Percentiles rank a stretch among this genome's conserved stretches.
These are phyloP conservation scores for Cryptococcus amylolentus DNA, from an alignment of 1,284 basidiomycete species.

Conservation along the genomic window DNA sequence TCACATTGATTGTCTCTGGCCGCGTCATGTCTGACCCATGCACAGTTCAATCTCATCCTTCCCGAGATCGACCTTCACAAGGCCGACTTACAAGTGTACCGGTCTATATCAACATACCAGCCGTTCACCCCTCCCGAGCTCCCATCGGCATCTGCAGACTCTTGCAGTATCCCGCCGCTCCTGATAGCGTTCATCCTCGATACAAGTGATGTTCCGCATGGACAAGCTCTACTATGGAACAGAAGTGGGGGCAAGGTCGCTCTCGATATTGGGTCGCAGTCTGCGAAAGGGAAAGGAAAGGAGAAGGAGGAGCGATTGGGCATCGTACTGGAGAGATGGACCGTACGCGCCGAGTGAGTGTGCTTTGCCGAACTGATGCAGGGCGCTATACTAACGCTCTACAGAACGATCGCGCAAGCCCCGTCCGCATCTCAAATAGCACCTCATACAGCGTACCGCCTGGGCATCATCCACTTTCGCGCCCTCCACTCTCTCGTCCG, in stretches of 20 bases:
- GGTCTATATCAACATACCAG: slow-evolving; percentile 32
- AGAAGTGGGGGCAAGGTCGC: slow-evolving; percentile 23
- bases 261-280: slow-evolving; percentile 24
- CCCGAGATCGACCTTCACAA: slow-evolving; percentile 46
- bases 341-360: slow-evolving; percentile 38
- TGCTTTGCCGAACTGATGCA: neutral
- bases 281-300: slow-evolving; percentile 26
- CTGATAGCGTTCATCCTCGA: slow-evolving; percentile 49
- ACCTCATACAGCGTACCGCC: slow-evolving; percentile 38
- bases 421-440: slow-evolving; percentile 29
- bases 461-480: slow-evolving; percentile 48
- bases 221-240: slow-evolving; percentile 44
- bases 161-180: slow-evolving; percentile 40
- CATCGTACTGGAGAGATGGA: slow-evolving; percentile 48
- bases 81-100: slow-evolving; percentile 41
- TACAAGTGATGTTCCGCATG: slow-evolving; percentile 40
- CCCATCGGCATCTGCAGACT: slow-evolving; percentile 8
- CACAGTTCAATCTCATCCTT: slow-evolving; percentile 45
- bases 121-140: slow-evolving; percentile 7
- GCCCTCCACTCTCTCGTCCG: slow-evolving; percentile 42
- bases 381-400: neutral
- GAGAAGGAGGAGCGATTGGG: slow-evolving; percentile 27
- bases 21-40: neutral
- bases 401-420: neutral
- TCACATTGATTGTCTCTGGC: neutral